These are phyloP conservation scores for Trametes maxima DNA, from an alignment of 768 basidiomycete species.

Conservation along the genomic window DNA sequence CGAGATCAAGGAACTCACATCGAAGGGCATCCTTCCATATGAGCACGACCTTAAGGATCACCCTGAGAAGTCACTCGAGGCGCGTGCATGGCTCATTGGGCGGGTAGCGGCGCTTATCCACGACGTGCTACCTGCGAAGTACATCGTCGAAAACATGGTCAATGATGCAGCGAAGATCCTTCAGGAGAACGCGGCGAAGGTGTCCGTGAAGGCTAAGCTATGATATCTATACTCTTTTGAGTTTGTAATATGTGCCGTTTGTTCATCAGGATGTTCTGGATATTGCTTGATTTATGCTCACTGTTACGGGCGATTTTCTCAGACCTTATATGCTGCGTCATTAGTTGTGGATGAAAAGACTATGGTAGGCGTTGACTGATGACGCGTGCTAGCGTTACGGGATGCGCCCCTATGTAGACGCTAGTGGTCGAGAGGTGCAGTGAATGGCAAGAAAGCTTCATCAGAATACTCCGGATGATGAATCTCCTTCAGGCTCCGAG, in stretches of 20 bases:
- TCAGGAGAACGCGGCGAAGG: constrained; percentile 40
- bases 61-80: constrained; percentile 74
- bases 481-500: too few species aligned
- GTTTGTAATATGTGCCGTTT: neutral
- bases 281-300: neutral
- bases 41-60: constrained; percentile 73
- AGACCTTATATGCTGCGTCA: neutral
- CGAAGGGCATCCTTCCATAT: constrained; percentile 81
- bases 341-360: too few species aligned
- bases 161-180: constrained; percentile 54
- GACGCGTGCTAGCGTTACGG: too few species aligned
- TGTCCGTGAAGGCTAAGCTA: constrained; percentile 53
- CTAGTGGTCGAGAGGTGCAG: too few species aligned
- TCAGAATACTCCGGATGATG: too few species aligned
- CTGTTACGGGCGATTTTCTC: neutral
- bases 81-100: constrained; percentile 81
- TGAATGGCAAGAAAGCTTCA: too few species aligned
- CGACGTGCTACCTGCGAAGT: constrained; percentile 80
- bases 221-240: constrained; percentile 29
- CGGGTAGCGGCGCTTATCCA: constrained; percentile 73
- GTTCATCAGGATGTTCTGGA: neutral
- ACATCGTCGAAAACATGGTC: constrained; percentile 83
- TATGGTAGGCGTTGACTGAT: too few species aligned
- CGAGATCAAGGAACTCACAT: constrained; percentile 83
- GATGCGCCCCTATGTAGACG: too few species aligned